Percentiles rank a stretch among this genome's conserved stretches.
phyloP scores from a whole-genome alignment of 805 yeast species.

The Wickerhamiella australiensis region DNA sequence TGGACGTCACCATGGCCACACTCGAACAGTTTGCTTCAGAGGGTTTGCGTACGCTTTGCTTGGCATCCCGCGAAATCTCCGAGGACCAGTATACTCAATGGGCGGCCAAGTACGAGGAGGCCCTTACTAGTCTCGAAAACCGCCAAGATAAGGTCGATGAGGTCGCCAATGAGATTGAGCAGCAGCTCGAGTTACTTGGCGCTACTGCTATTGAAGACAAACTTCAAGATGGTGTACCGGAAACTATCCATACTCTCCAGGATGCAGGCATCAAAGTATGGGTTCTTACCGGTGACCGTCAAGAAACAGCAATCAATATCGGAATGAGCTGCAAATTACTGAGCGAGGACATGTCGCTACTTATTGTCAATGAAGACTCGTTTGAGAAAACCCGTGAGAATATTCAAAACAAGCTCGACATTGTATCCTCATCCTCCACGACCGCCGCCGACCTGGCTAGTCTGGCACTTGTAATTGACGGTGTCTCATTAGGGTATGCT shows the following conservation, averaged over 20 bases:
- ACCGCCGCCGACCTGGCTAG: conserved; percentile 61
- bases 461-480: conserved; percentile 86
- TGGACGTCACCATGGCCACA: conserved; percentile 70
- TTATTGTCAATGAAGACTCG: conserved; percentile 77
- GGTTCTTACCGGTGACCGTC: conserved; percentile 97
- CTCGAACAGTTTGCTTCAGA: conserved; percentile 94
- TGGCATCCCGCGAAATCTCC: conserved; percentile 71
- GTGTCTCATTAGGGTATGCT: conserved; percentile 79
- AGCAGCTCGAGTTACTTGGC: conserved; percentile 67
- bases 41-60: conserved; percentile 87
- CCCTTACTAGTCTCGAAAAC: conserved; percentile 68
- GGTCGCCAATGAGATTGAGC: conserved; percentile 82
- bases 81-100: conserved; percentile 67
- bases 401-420: conserved; percentile 59
- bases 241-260: conserved; percentile 86
- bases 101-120: conserved; percentile 55
- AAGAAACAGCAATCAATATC: conserved; percentile 95
- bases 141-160: conserved; percentile 68
- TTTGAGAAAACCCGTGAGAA: conserved; percentile 67
- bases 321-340: conserved; percentile 95
- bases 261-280: conserved; percentile 95
- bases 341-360: conserved; percentile 89
- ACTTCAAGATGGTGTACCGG: conserved; percentile 96
- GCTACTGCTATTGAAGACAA: conserved; percentile 99
- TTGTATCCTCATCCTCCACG: conserved; percentile 47